Conservation (phyloP, 371 early-diverging fungal genomes). For the Rhizomucor pusillus region DNA sequence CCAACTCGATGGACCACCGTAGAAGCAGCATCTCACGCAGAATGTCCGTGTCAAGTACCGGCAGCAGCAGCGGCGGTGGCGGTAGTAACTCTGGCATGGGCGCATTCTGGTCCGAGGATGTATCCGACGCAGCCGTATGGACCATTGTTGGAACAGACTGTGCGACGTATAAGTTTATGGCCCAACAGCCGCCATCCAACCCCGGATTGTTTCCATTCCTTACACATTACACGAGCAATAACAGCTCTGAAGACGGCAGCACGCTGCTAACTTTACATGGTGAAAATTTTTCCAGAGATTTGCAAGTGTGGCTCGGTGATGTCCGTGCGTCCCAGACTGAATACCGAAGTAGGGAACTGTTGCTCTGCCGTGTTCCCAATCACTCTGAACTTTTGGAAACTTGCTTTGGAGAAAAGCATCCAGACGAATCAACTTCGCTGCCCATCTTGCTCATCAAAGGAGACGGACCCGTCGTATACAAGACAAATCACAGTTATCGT, state of each 20-base stretch:
- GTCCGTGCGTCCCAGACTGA: conserved; percentile 27
- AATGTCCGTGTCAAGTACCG: conserved; percentile 16
- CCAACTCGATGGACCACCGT: conserved; percentile 11
- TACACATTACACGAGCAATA: conserved; percentile 13
- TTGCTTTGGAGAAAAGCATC: conserved; percentile 5
- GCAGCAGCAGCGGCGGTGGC: conserved; percentile 16
- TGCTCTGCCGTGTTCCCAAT: conserved; percentile 31
- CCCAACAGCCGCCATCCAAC: conserved; percentile 4
- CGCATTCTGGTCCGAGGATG: conserved; percentile 77
- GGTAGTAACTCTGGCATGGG: conserved; percentile 22
- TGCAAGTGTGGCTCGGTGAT: conserved; percentile 71
- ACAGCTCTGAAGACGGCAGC: not conserved
- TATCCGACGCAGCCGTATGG: conserved; percentile 86
- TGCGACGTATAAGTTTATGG: not conserved
- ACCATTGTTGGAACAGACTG: conserved; percentile 76
- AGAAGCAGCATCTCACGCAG: not conserved
- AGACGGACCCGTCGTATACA: conserved; percentile 43
- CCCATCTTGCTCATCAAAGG: conserved; percentile 45
- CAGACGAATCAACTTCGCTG: conserved; percentile 21
- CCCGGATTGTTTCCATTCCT: conserved; percentile 22
- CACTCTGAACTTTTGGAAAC: conserved; percentile 21
- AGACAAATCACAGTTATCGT: conserved; percentile 36
- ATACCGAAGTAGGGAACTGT: conserved; percentile 35
- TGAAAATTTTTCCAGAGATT: conserved; percentile 65
- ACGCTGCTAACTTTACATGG: conserved; percentile 30